phyloP scores from a whole-genome alignment of 2,329 filamentous ascomycete species.

The Ophiosphaerella korrae region DNA sequence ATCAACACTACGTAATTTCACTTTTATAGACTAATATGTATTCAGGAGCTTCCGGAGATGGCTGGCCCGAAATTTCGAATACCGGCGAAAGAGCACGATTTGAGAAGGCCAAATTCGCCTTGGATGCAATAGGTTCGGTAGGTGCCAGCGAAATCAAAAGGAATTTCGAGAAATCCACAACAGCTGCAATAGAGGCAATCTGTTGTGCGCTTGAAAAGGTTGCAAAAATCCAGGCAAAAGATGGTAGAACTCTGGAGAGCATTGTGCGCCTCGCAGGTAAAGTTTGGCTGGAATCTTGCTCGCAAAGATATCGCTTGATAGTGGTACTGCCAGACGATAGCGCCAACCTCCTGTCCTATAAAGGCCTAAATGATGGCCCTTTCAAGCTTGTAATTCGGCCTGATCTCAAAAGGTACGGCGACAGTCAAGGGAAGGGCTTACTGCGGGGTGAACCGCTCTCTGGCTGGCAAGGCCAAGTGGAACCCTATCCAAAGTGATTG shows the following conservation, averaged over 20 bases:
- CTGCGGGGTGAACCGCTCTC: slow-evolving; percentile 9
- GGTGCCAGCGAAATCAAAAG: slow-evolving; percentile 3
- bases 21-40: neutral
- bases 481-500: neutral
- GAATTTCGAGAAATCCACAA: slow-evolving; percentile 4
- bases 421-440: slow-evolving; percentile 15
- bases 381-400: slow-evolving; percentile 15
- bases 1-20: neutral
- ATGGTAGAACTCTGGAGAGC: slow-evolving; percentile 3
- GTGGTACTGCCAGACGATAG: slow-evolving; percentile 6
- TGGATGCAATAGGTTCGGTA: slow-evolving; percentile 6
- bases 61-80: slow-evolving; percentile 11
- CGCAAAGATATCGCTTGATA: slow-evolving; percentile 15
- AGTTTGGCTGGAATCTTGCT: slow-evolving; percentile 19
- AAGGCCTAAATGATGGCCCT: neutral
- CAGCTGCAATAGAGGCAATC: neutral
- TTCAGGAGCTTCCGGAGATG: neutral
- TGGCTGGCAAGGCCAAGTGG: slow-evolving; percentile 11
- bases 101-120: slow-evolving; percentile 8
- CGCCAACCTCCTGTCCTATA: slow-evolving; percentile 2
- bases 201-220: slow-evolving; percentile 4
- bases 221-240: slow-evolving; percentile 1
- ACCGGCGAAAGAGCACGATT: slow-evolving; percentile 11
- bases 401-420: slow-evolving; percentile 17
- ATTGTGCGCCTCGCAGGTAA: slow-evolving; percentile 12